Conservation (phyloP, 805 yeast species). For the Kodamaea neixiangensis region DNA sequence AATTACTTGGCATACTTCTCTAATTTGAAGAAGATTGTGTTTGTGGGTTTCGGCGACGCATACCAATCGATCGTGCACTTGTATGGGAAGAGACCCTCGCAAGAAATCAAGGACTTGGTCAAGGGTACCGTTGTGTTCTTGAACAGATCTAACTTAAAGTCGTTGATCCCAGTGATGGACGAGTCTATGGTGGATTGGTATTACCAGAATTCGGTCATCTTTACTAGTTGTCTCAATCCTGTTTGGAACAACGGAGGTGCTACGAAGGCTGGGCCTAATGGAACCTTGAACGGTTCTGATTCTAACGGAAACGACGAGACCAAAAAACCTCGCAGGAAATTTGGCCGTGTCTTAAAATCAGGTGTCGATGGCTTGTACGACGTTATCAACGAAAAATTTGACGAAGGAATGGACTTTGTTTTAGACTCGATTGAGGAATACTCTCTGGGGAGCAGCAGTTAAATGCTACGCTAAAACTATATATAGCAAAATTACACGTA, state of each 20-base stretch:
- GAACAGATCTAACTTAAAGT: constrained; percentile 67
- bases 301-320: constrained; percentile 30
- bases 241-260: constrained; percentile 65
- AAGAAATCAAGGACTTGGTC: constrained; percentile 57
- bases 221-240: constrained; percentile 70
- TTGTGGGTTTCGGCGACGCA: constrained; percentile 89
- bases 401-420: constrained; percentile 83
- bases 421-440: constrained; percentile 72
- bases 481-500: constrained; percentile 37
- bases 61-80: constrained; percentile 84
- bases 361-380: constrained; percentile 73
- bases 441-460: constrained; percentile 21
- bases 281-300: constrained; percentile 12
- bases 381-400: constrained; percentile 76
- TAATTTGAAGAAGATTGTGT: constrained; percentile 65
- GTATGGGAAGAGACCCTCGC: constrained; percentile 71
- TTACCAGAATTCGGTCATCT: constrained; percentile 79
- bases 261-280: constrained; percentile 16
- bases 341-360: constrained; percentile 83
- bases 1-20: constrained; percentile 75
- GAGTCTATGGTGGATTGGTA: constrained; percentile 92
- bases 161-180: constrained; percentile 84
- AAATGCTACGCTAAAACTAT: constrained; percentile 1
- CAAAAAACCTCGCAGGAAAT: constrained; percentile 85
- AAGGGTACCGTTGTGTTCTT: constrained; percentile 71